phyloP scores from a whole-genome alignment of 257 asterid species.

The Fraxinus quadrangulata region DNA sequence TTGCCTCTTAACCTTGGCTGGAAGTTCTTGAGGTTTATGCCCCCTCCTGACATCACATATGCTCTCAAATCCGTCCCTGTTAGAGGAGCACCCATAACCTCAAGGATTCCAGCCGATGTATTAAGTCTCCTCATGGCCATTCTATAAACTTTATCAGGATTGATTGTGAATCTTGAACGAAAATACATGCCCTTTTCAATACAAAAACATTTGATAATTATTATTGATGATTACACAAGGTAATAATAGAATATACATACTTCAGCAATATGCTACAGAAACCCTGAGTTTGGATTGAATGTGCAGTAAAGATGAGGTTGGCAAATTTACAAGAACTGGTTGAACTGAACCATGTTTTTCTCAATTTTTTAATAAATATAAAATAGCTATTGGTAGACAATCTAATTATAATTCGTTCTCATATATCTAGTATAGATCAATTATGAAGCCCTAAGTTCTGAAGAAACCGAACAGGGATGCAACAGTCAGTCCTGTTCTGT shows the following conservation, averaged over 20 bases:
- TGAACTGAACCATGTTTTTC: neutral
- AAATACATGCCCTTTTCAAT: conserved; percentile 45
- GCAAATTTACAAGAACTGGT: neutral
- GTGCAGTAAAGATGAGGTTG: neutral
- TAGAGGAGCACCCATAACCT: conserved; percentile 98
- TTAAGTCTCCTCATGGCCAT: conserved; percentile 53
- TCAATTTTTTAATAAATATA: neutral
- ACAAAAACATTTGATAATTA: conserved; percentile 18
- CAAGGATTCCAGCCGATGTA: conserved; percentile 87
- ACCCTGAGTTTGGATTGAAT: neutral
- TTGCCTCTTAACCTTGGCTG: conserved; percentile 73
- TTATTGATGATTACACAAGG: conserved; percentile 12
- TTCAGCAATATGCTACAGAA: conserved; percentile 11
- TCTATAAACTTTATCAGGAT: conserved; percentile 56
- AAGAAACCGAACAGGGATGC: neutral
- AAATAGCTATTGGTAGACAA: neutral
- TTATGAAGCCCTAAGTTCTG: neutral
- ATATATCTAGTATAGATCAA: neutral
- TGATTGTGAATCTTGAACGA: conserved; percentile 32
- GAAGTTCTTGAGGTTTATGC: conserved; percentile 66
- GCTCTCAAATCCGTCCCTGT: conserved; percentile 91
- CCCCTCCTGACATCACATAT: conserved; percentile 99
- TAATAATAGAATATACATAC: neutral
- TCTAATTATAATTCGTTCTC: neutral
- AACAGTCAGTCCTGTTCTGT: neutral